Evolutionary conservation across 1,284 basidiomycete species (phyloP), one percentile per base, ranked within the genome.

Genomic region (Ustilago trichophora): DNA sequence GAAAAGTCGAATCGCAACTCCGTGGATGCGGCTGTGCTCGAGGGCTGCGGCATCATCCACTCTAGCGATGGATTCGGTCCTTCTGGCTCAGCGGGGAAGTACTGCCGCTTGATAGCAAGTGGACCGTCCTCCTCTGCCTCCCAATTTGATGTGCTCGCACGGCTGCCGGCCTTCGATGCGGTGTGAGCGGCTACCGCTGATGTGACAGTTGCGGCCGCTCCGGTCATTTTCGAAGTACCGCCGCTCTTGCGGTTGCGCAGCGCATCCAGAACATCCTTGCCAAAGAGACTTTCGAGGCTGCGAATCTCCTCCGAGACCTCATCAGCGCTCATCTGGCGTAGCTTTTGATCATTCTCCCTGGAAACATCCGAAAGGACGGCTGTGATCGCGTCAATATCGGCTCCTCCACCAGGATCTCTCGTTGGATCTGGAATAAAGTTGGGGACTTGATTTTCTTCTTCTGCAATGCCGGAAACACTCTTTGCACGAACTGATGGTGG

Each of bases 21-120:
- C 3, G 35, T 53, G 0, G 59, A 50, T 5, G 25, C 29, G 13
- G 35, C 12, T 15, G 33, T 22, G 9, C 32, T 36, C 5, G 45
- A 21, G 3, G 13, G 44, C 36, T 55, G 31, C 29, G 50, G 55
- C 45, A 68, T 58, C 51, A 72, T 78, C 77, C 77, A 80, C 41
- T 71, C 72, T 19, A 80, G 33, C 12, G 64, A 44, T 3, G 75
- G 54, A 21, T 69, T 68, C 13, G 62, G 53, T 24, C 54, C 57
- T 19, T 64, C 63, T 2, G 83, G 80, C 42, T 84, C 87, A 54
- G 87, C 82, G 0, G 93, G 91, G 80, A 97, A 97, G 84, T 89
- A 97, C 29, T 88, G 88, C 26, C 85, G 85, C 37, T 91, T 89
- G 68, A 95, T 93, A 67, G 89, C 86, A 77, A 92, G 90, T 6